These are phyloP conservation scores for Beta macrorhiza DNA, from an alignment of 179 eudicot species.

Conservation along the genomic window DNA sequence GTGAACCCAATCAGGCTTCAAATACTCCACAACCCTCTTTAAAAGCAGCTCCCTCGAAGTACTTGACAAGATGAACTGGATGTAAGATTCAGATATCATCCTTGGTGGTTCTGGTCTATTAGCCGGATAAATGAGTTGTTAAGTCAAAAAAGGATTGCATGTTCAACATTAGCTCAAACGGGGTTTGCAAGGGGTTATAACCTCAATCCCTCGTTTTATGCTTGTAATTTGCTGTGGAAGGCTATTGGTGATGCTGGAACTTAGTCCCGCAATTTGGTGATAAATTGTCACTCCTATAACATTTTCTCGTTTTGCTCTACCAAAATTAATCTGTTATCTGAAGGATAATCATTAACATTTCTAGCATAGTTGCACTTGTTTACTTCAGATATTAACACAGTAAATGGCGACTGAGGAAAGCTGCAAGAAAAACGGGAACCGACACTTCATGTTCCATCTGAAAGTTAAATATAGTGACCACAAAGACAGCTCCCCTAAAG, in stretches of 20 bases:
- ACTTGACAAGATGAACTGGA: too few species aligned
- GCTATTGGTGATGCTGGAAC: not conserved
- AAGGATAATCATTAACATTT: not conserved
- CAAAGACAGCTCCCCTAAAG: not conserved
- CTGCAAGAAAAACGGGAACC: not conserved
- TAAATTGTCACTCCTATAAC: not conserved
- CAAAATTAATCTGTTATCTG: not conserved
- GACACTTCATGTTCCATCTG: not conserved
- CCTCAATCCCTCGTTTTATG: not conserved
- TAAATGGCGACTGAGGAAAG: not conserved
- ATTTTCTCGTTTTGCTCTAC: not conserved
- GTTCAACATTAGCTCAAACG: not conserved
- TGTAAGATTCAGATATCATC: not conserved
- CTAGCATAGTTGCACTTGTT: not conserved
- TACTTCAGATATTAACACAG: not conserved
- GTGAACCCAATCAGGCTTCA: not conserved
- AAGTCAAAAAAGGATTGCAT: not conserved
- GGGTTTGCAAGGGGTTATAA: not conserved
- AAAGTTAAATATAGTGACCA: not conserved
- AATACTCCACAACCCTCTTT: not conserved
- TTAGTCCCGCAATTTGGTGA: not conserved
- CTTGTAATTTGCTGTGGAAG: not conserved
- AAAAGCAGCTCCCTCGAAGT: not conserved
- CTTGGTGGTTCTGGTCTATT: not conserved
- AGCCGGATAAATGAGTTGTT: not conserved